Evolutionary conservation across 1,139 yeast species (phyloP).

Genomic region (Lodderomyces pseudojiufengensis): DNA sequence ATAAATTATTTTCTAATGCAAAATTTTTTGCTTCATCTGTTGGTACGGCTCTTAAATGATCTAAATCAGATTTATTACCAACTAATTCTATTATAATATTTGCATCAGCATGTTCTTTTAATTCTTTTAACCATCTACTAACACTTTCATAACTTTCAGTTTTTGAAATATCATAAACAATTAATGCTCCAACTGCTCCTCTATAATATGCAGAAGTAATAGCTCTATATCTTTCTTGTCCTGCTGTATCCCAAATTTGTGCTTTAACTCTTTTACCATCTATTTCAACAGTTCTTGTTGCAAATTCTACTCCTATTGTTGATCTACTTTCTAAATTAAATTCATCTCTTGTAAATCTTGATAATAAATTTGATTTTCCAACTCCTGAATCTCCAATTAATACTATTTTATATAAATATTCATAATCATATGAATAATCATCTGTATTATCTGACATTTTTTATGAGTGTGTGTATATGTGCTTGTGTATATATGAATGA

Average conservation of each 20-base stretch:
- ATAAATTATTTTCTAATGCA: constrained; percentile 87
- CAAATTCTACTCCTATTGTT: constrained; percentile 97
- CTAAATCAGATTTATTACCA: constrained; percentile 83
- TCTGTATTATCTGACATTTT: constrained; percentile 50
- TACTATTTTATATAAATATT: constrained; percentile 90
- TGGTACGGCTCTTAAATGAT: constrained; percentile 94
- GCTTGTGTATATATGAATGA: not conserved
- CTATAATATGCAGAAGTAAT: constrained; percentile 96
- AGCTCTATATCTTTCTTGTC: constrained; percentile 97
- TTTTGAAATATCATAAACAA: constrained; percentile 93
- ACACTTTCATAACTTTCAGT: constrained; percentile 92
- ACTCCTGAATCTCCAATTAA: constrained; percentile 98
- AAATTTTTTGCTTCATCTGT: constrained; percentile 96
- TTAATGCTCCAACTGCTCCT: constrained; percentile 97
- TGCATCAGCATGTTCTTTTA: constrained; percentile 95
- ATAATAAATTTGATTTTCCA: constrained; percentile 90
- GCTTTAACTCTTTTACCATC: constrained; percentile 96
- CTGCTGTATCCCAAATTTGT: constrained; percentile 99
- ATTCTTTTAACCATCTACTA: constrained; percentile 90
- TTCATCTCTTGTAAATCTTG: constrained; percentile 93
- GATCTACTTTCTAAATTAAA: constrained; percentile 92
- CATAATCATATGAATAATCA: constrained; percentile 90
- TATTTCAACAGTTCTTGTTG: constrained; percentile 90
- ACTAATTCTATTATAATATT: constrained; percentile 95
- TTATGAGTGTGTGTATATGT: constrained; percentile 1